These are phyloP conservation scores for maize (Zea mays) DNA, from an alignment of 176 grass and related monocot genomes.

Conservation along the genomic window DNA sequence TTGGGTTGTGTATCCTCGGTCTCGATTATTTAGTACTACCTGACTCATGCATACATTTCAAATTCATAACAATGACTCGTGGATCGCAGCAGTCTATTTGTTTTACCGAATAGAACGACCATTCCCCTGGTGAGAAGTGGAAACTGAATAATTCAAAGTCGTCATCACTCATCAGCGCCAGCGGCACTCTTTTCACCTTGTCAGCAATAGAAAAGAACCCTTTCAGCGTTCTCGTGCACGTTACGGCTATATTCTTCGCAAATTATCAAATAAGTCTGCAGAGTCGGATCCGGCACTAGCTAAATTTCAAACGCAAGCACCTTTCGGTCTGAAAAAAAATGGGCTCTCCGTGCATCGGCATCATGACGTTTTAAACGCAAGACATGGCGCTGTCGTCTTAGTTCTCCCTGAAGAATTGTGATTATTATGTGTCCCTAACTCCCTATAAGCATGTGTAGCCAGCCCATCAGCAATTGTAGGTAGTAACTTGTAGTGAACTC, in stretches of 20 bases:
- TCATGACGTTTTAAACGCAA: slow-evolving; percentile 6
- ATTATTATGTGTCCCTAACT: neutral
- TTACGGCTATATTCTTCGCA: neutral
- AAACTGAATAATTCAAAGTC: slow-evolving; percentile 34
- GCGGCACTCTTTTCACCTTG: neutral
- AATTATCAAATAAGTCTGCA: slow-evolving; percentile 5
- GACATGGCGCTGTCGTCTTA: neutral
- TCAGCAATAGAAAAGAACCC: neutral
- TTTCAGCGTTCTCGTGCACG: neutral
- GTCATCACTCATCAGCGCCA: neutral
- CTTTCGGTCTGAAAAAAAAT: slow-evolving; percentile 25
- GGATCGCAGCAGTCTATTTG: neutral
- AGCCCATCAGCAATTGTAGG: neutral
- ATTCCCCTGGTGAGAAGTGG: slow-evolving; percentile 1
- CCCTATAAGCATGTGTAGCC: neutral
- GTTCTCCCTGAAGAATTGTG: neutral
- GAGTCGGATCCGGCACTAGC: neutral
- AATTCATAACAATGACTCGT: neutral
- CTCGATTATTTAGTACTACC: neutral
- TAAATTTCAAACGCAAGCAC: neutral
- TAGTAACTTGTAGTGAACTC: slow-evolving; percentile 30
- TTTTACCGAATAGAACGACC: neutral
- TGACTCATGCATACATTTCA: neutral
- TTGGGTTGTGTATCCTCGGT: too few species aligned
- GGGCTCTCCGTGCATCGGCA: neutral